Conservation (phyloP, 768 basidiomycete genomes). For the Russula compacta region DNA sequence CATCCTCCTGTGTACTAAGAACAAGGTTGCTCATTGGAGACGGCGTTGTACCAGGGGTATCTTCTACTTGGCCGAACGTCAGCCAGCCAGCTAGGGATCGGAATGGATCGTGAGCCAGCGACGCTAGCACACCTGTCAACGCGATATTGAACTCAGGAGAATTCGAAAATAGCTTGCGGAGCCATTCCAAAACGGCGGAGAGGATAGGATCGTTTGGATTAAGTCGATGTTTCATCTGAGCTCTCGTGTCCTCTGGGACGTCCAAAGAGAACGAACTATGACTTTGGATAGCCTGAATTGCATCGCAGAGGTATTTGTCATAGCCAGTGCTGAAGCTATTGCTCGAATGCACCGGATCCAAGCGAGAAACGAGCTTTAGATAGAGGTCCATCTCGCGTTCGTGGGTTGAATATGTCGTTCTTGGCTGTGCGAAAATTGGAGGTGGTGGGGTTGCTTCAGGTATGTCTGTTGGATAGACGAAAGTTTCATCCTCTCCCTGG, state of each 20-base stretch:
- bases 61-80: constrained; percentile 50
- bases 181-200: constrained; percentile 54
- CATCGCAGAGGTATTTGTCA: constrained; percentile 75
- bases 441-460: constrained; percentile 9
- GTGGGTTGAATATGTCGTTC: constrained; percentile 69
- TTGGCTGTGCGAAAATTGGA: constrained; percentile 45
- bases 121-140: constrained; percentile 72
- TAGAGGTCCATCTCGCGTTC: constrained; percentile 81
- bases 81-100: constrained; percentile 86
- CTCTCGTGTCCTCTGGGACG: constrained; percentile 32
- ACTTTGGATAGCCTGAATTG: constrained; percentile 54
- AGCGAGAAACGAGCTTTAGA: constrained; percentile 64
- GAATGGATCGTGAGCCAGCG: constrained; percentile 76
- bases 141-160: constrained; percentile 82
- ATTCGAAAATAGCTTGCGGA: constrained; percentile 78
- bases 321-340: constrained; percentile 80
- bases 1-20: constrained; percentile 34
- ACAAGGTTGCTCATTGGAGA: constrained; percentile 21
- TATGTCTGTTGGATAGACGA: constrained; percentile 35
- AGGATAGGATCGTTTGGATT: constrained; percentile 72
- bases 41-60: constrained; percentile 13
- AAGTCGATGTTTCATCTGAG: constrained; percentile 59
- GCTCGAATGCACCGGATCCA: constrained; percentile 58
- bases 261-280: constrained; percentile 49
- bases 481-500: constrained; percentile 36